Conservation (phyloP, 371 early-diverging fungal genomes). For the Capillidium rhysosporum region DNA sequence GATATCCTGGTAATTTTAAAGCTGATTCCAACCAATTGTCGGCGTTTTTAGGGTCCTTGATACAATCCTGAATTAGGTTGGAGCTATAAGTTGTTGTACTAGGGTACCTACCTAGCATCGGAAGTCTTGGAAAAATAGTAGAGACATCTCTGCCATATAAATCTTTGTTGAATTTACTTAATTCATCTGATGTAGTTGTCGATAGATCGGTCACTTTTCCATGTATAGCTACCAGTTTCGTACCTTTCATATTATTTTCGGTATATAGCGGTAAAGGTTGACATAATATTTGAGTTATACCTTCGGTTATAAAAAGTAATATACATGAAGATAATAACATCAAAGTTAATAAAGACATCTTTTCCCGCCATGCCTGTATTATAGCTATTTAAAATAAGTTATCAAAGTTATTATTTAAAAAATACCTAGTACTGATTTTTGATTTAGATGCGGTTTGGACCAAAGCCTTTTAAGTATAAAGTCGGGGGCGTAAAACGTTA, state of each 20-base stretch:
- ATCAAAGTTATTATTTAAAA: not conserved
- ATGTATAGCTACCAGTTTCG: not conserved
- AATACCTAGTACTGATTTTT: not conserved
- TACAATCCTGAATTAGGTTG: not conserved
- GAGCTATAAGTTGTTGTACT: not conserved
- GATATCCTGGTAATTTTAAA: not conserved
- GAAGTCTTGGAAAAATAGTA: not conserved
- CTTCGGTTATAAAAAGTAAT: not conserved
- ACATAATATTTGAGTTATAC: not conserved
- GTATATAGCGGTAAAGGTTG: not conserved
- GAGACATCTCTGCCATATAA: slow-evolving; percentile 1
- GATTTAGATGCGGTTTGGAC: not conserved
- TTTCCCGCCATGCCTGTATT: slow-evolving; percentile 2
- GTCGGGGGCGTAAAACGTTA: slow-evolving; percentile 2
- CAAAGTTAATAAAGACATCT: not conserved
- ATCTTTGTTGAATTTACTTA: not conserved
- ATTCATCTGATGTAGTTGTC: not conserved
- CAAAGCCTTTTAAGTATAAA: not conserved
- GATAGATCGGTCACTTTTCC: slow-evolving; percentile 3
- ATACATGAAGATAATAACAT: not conserved
- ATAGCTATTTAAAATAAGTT: not conserved
- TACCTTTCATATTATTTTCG: not conserved
- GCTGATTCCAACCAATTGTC: not conserved
- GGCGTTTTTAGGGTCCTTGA: not conserved
- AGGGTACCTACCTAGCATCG: not conserved